Percentiles rank a stretch among this genome's conserved stretches.
Evolutionary conservation across 306 rosid species (phyloP).

Genomic region (Quercus cerris): DNA sequence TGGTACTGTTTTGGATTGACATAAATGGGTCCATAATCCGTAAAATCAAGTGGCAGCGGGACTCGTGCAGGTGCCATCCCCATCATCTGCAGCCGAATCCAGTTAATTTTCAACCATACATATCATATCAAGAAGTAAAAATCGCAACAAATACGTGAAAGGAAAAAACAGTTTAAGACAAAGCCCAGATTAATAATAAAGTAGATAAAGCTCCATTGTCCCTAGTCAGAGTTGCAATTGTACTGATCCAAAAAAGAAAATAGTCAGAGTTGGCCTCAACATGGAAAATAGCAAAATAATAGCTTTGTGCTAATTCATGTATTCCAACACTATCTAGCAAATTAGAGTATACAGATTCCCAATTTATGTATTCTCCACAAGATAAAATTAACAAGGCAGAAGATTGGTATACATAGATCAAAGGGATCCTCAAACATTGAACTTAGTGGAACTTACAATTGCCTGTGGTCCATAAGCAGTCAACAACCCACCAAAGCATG

Average conservation of each 20-base stretch:
- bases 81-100: conserved; percentile 48
- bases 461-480: conserved; percentile 54
- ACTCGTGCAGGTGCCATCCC: conserved; percentile 65
- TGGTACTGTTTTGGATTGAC: conserved; percentile 91
- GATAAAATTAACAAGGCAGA: neutral
- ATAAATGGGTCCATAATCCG: conserved; percentile 83
- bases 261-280: neutral
- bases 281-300: too few species aligned
- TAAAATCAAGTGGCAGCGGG: conserved; percentile 66
- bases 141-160: neutral
- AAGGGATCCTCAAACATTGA: neutral
- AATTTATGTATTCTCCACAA: neutral
- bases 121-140: neutral
- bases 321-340: neutral
- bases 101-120: neutral
- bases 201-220: neutral
- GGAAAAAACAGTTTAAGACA: neutral
- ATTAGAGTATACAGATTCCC: neutral
- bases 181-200: neutral
- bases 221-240: neutral
- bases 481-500: conserved; percentile 43
- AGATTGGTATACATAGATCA: neutral
- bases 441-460: conserved; percentile 46
- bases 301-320: neutral
- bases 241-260: too few species aligned